Base-by-base conservation (phyloP, 805 yeast species). In the Ogataea parapolymorpha region DNA sequence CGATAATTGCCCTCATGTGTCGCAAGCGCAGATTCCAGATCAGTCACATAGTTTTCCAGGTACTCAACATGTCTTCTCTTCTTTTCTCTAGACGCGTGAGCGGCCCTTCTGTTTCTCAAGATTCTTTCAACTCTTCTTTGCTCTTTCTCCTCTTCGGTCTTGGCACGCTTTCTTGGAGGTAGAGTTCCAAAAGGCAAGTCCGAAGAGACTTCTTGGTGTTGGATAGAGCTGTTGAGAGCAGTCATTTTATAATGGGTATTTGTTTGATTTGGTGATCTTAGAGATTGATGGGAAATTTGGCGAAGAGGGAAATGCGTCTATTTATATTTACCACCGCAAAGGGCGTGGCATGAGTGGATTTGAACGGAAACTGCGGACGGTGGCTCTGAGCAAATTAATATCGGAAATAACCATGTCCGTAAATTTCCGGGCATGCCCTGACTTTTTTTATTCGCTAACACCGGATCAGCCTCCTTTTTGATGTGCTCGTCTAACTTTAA, bases 71-170 rank as follows among this genome's bases (percentile, higher is more conserved):
- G 95, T 59, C 81, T 79, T 61, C 98, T 78, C 76, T 91, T 91
- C 77, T 91, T 90, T 61, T 93, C 99, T 51, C 99, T 78, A 22
- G 96, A 86, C 39, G 96, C 95, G 62, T 91, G 98, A 35, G 99
- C 99, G 12, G 98, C 98, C 61, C 91, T 84, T 58, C 98, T 79
- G 66, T 91, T 91, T 61, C 99, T 77, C 55, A 91, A 71, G 37
- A 93, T 90, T 37, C 99, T 74, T 66, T 93, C 98, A 40, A 90
- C 80, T 34, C 96, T 77, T 51, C 98, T 82, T 68, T 91, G 98
- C 65, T 93, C 98, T 68, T 91, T 93, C 68, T 91, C 98, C 66
- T 90, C 96, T 53, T 85, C 78, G 30, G 99, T 93, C 73, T 85
- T 88, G 6, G 99, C 98, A 54, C 98, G 79, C 71, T 93, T 93